Evolutionary conservation across 176 grass and related monocot genomes (phyloP), one percentile per base, ranked within the genome.

Genomic region (Neostapfia colusana): DNA sequence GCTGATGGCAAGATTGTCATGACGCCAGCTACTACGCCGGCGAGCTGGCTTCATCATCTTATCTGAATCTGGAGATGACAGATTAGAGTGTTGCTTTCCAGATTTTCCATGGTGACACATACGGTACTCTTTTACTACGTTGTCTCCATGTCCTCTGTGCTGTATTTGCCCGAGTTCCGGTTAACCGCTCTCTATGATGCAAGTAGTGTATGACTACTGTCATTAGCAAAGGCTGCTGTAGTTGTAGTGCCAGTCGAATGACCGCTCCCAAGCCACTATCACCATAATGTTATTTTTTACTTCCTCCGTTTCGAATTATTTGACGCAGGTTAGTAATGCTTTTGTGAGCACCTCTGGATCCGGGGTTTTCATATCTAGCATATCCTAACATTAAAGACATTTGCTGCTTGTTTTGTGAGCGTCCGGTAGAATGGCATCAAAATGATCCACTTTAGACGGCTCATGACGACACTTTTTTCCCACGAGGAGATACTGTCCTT

Each of bases 1-100:
- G 23, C 16, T 84, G 53, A 11, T 62, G 41, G 24, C 45, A 26
- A 73, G 57, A 16, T 59, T 78, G 65, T 21, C 25, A 40, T 34
- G 67, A 51, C 18, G 53, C 56, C 38, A 40, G 20, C 21, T 43
- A 46, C 17, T 26, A 27, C 41, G 74, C 34, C 23, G 10, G 35
- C 5, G 44, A 18, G 61, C 9, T 45, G 55, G 56, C 10, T 5
- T 77, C 16, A 25, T 49, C n/a, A 43, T 38, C 65, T 63, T 20
- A 21, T 43, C 35, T 28, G 17, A 40, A 43, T 70, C 5, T 8
- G 43, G 66, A 78, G 21, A 55, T 36, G 38, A 56, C 24, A 31
- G 7, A 21, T 44, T 8, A 2, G 31, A 61, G 3, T 23, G 24
- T 72, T 79, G 54, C 54, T 43, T 77, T 18, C 35, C 8, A 35